A percentile compares a stretch with the other conserved stretches of the same genome.
Evolutionary conservation across 2,329 filamentous ascomycete genomes (phyloP).

Genomic region (Diaporthe velutina): DNA sequence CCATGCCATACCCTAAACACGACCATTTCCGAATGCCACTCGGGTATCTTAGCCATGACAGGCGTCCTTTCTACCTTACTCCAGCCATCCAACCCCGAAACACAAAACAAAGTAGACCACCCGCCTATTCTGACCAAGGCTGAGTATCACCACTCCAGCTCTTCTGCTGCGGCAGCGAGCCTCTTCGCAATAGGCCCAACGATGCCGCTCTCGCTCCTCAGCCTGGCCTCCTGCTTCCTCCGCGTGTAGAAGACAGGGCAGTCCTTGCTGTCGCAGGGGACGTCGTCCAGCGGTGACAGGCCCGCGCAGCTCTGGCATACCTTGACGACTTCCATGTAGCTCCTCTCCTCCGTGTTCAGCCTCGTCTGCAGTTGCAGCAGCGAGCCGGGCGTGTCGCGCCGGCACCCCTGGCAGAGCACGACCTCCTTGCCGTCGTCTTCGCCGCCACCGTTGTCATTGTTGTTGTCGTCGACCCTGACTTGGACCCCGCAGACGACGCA

Average conservation of each 20-base stretch:
- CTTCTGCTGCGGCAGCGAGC: slow-evolving; percentile 48
- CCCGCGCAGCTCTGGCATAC: slow-evolving; percentile 87
- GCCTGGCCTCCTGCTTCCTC: slow-evolving; percentile 69
- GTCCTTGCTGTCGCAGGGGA: slow-evolving; percentile 91
- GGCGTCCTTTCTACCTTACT: background rate
- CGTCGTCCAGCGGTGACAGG: slow-evolving; percentile 78
- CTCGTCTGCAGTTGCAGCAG: slow-evolving; percentile 73
- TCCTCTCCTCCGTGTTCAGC: slow-evolving; percentile 73
- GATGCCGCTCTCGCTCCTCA: slow-evolving; percentile 55
- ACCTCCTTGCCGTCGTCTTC: slow-evolving; percentile 44
- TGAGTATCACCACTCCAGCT: slow-evolving; percentile 51
- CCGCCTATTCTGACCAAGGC: slow-evolving; percentile 36
- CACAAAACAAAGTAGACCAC: background rate
- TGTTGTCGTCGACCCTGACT: slow-evolving; percentile 48
- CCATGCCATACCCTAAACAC: background rate
- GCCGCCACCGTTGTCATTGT: slow-evolving; percentile 37
- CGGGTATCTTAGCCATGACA: background rate
- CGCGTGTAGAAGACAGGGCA: slow-evolving; percentile 92
- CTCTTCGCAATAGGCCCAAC: slow-evolving; percentile 51
- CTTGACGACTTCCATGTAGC: slow-evolving; percentile 72
- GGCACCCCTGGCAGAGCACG: slow-evolving; percentile 72
- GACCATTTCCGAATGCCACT: background rate
- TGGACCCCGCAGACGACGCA: slow-evolving; percentile 82
- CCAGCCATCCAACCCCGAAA: background rate
- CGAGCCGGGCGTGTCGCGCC: slow-evolving; percentile 66